phyloP scores from a whole-genome alignment of 331 rosid genomes.

The Stylosanthes scabra region DNA sequence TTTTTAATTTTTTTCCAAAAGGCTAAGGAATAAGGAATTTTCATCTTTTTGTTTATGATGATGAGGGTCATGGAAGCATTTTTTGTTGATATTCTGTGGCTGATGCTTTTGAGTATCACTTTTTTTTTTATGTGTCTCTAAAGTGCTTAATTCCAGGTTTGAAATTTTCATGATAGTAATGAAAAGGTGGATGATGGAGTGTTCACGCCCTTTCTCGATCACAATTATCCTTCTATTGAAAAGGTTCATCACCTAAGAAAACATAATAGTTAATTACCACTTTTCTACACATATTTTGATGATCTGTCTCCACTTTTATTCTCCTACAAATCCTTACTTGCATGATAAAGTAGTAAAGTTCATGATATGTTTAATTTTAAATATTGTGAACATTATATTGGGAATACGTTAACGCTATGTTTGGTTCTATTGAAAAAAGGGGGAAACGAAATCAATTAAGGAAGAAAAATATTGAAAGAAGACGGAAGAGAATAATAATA shows the following conservation, averaged over 20 bases:
- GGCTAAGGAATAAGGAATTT: constrained; percentile 27
- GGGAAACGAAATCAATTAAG: too few species aligned
- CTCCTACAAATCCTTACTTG: neutral
- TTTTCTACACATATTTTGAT: constrained; percentile 8
- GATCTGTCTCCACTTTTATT: constrained; percentile 12
- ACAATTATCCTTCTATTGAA: constrained; percentile 3
- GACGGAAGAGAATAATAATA: too few species aligned
- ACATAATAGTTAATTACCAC: neutral
- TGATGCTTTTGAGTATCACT: constrained; percentile 51
- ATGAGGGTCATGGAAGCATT: constrained; percentile 16
- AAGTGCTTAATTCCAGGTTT: constrained; percentile 39
- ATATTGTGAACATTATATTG: too few species aligned
- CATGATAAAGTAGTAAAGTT: too few species aligned
- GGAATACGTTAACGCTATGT: too few species aligned
- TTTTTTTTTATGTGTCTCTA: constrained; percentile 21
- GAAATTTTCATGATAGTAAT: constrained; percentile 8
- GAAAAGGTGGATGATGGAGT: constrained; percentile 4
- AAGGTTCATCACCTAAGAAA: neutral
- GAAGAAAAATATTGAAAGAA: too few species aligned
- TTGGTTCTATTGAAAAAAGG: too few species aligned
- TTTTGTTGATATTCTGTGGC: constrained; percentile 35
- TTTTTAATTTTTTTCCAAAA: too few species aligned
- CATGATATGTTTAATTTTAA: too few species aligned
- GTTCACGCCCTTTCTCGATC: constrained; percentile 2
- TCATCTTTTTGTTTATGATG: constrained; percentile 5